These are phyloP conservation scores for Pezicula radicicola DNA, from an alignment of 2,329 filamentous ascomycete species.

Conservation along the genomic window DNA sequence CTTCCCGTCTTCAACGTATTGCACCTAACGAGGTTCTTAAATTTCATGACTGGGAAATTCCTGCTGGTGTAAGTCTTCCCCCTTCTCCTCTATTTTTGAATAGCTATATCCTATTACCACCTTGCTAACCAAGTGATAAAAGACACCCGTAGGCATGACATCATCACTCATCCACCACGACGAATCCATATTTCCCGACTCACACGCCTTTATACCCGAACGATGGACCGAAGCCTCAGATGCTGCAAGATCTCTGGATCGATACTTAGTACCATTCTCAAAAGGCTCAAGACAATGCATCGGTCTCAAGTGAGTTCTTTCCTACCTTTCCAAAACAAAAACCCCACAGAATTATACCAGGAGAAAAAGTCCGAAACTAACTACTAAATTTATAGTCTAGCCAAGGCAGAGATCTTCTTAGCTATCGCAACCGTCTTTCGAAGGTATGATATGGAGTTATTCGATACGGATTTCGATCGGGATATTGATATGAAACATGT, in stretches of 20 bases:
- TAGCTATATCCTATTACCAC: neutral
- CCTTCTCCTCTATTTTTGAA: neutral
- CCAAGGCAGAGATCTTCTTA: neutral
- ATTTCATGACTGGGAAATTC: constrained; percentile 15
- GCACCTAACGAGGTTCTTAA: constrained; percentile 15
- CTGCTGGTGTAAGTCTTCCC: constrained; percentile 16
- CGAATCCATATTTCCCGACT: constrained; percentile 32
- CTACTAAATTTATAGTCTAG: neutral
- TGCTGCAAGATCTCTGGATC: constrained; percentile 25
- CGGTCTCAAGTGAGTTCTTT: constrained; percentile 23
- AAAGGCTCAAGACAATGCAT: constrained; percentile 38
- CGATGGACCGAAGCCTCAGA: constrained; percentile 34
- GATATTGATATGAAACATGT: constrained; percentile 1
- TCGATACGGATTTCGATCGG: neutral
- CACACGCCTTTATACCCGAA: constrained; percentile 35
- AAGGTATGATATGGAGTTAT: neutral
- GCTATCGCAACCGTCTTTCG: neutral
- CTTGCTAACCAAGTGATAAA: neutral
- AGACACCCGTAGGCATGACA: constrained; percentile 35
- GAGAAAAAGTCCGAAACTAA: neutral
- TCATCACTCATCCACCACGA: constrained; percentile 35
- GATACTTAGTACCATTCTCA: constrained; percentile 37
- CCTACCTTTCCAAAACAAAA: too few species aligned
- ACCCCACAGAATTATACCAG: neutral
- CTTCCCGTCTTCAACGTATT: constrained; percentile 24